These are phyloP conservation scores for Saturnispora galanensis DNA, from an alignment of 805 yeast species.

Conservation along the genomic window DNA sequence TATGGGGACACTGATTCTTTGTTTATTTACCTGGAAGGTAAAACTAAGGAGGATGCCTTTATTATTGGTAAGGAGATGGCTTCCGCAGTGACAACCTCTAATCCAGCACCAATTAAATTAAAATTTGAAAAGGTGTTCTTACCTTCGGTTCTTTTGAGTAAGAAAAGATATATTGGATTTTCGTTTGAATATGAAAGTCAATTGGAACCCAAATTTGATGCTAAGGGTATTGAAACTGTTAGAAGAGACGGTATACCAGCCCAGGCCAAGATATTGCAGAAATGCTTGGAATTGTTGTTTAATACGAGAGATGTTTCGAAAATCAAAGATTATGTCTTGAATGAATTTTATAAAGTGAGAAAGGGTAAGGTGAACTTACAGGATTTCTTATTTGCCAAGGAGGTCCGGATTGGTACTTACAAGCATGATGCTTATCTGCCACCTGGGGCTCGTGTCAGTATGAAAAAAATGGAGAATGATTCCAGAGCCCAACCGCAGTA, in stretches of 20 bases:
- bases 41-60: constrained; percentile 68
- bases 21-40: constrained; percentile 85
- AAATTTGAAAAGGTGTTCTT: constrained; percentile 91
- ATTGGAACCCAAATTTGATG: constrained; percentile 64
- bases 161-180: constrained; percentile 88
- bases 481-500: constrained; percentile 77
- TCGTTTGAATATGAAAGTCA: constrained; percentile 55
- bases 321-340: constrained; percentile 55
- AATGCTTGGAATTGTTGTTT: constrained; percentile 57
- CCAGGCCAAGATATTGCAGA: constrained; percentile 72
- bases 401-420: constrained; percentile 77
- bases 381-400: constrained; percentile 89
- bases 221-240: constrained; percentile 93
- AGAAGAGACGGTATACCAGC: constrained; percentile 94
- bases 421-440: constrained; percentile 66
- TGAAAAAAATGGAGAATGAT: constrained; percentile 51
- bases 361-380: constrained; percentile 55
- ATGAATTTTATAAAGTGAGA: constrained; percentile 59
- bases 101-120: constrained; percentile 74
- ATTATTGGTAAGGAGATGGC: constrained; percentile 65
- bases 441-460: constrained; percentile 85
- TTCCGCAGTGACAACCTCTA: constrained; percentile 43
- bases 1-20: constrained; percentile 96
- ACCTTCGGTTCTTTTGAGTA: constrained; percentile 73
- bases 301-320: constrained; percentile 59